Evolutionary conservation across 2,329 filamentous ascomycete species (phyloP).

Genomic region (Talaromyces sp.): DNA sequence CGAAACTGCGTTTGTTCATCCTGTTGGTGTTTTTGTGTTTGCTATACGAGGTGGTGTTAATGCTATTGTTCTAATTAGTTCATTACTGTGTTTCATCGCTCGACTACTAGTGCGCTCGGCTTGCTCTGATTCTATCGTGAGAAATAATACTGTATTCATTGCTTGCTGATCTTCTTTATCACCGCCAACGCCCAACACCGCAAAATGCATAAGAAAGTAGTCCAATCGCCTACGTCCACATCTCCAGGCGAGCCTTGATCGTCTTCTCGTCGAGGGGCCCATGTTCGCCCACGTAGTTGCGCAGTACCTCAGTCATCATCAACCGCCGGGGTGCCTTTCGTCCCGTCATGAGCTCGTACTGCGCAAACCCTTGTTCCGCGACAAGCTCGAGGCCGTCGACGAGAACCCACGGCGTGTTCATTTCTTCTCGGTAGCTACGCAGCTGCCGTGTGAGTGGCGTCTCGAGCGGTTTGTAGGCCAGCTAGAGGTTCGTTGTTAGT

Average conservation of each 20-base stretch:
- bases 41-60: background rate
- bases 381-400: constrained; percentile 71
- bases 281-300: constrained; percentile 30
- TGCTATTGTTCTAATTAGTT: too few species aligned
- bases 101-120: background rate
- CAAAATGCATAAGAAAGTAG: background rate
- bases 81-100: too few species aligned
- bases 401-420: constrained; percentile 56
- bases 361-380: constrained; percentile 73
- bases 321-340: constrained; percentile 63
- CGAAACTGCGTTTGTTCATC: background rate
- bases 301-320: constrained; percentile 62
- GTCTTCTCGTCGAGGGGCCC: constrained; percentile 34
- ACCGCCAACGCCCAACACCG: background rate
- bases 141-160: background rate
- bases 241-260: constrained; percentile 28
- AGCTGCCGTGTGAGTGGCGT: constrained; percentile 68
- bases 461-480: constrained; percentile 65
- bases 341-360: constrained; percentile 76
- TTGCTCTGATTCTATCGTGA: background rate
- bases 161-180: background rate
- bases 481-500: constrained; percentile 14
- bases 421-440: constrained; percentile 54
- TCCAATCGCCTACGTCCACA: background rate
- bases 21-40: background rate